A percentile compares a stretch with the other conserved stretches of the same genome.
Evolutionary conservation across 768 basidiomycete genomes (phyloP).

Genomic region (Suillus subaureus): DNA sequence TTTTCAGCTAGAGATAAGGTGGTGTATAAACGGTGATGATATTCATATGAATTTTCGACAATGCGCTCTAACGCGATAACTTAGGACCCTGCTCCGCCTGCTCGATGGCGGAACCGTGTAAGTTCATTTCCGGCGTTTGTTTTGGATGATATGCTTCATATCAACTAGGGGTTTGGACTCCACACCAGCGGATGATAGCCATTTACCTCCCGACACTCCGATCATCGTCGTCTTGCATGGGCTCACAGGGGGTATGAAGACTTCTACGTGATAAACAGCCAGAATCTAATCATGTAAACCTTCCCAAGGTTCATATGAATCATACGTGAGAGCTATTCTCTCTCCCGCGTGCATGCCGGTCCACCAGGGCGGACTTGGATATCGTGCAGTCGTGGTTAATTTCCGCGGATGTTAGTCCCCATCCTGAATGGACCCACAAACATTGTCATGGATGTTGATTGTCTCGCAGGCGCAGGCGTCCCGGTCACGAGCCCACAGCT

Average conservation of each 20-base stretch:
- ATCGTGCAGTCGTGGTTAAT: slow-evolving; percentile 88
- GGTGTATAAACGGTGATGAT: slow-evolving; percentile 30
- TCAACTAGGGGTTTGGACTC: slow-evolving; percentile 35
- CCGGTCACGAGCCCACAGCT: slow-evolving; percentile 82
- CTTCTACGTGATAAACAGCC: slow-evolving; percentile 5
- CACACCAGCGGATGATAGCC: slow-evolving; percentile 27
- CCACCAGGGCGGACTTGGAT: slow-evolving; percentile 84
- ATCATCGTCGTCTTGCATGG: slow-evolving; percentile 36
- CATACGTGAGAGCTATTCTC: slow-evolving; percentile 85
- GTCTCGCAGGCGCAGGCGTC: slow-evolving; percentile 71
- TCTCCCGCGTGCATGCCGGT: slow-evolving; percentile 70
- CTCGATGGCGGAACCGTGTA: slow-evolving; percentile 36
- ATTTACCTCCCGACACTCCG: slow-evolving; percentile 27
- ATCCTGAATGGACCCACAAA: slow-evolving; percentile 2
- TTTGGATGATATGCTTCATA: slow-evolving; percentile 1
- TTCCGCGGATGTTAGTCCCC: slow-evolving; percentile 81
- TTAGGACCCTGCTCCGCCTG: slow-evolving; percentile 30
- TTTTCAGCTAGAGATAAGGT: slow-evolving; percentile 34
- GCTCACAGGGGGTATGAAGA: slow-evolving; percentile 31
- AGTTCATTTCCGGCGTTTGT: slow-evolving; percentile 16
- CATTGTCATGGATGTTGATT: slow-evolving; percentile 19
- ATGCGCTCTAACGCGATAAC: slow-evolving; percentile 12
- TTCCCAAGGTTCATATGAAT: slow-evolving; percentile 78
- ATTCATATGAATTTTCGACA: background rate
- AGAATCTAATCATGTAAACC: slow-evolving; percentile 9